Conservation (phyloP, 2,329 filamentous ascomycete genomes). For the Keithomyces neogunnii region DNA sequence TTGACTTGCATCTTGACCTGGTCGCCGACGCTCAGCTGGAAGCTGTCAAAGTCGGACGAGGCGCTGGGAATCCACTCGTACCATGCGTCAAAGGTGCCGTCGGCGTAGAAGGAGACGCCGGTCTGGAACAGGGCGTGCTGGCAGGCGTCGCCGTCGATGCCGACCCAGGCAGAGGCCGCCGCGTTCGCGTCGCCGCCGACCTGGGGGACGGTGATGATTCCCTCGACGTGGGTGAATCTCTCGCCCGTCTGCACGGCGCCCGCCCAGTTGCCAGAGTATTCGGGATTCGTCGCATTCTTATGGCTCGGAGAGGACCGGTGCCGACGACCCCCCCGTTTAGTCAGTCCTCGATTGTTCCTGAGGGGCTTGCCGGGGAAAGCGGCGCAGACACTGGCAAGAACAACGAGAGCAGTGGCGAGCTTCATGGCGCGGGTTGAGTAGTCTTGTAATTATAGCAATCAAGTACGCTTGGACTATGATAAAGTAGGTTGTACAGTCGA, state of each 20-base stretch:
- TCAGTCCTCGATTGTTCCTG: not conserved
- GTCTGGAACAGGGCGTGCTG: slow-evolving; percentile 31
- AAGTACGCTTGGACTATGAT: no score
- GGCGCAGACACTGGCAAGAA: slow-evolving; percentile 10
- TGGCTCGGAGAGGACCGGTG: slow-evolving; percentile 11
- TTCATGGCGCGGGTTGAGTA: slow-evolving; percentile 7
- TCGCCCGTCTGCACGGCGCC: slow-evolving; percentile 19
- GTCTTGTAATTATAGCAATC: no score
- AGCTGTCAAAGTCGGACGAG: slow-evolving; percentile 28
- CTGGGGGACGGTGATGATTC: slow-evolving; percentile 20
- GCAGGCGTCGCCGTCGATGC: slow-evolving; percentile 38
- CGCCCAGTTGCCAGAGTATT: slow-evolving; percentile 11
- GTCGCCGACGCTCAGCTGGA: slow-evolving; percentile 21
- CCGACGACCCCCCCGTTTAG: slow-evolving; percentile 1
- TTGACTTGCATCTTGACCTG: slow-evolving; percentile 21
- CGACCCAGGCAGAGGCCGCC: slow-evolving; percentile 32
- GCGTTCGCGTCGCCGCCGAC: slow-evolving; percentile 10
- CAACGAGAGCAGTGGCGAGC: slow-evolving; percentile 9
- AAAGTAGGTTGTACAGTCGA: no score
- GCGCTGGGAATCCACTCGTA: slow-evolving; percentile 38
- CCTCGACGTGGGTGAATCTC: slow-evolving; percentile 18
- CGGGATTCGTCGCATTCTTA: slow-evolving; percentile 9
- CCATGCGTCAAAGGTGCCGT: slow-evolving; percentile 33
- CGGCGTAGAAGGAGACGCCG: slow-evolving; percentile 29
- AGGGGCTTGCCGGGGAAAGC: slow-evolving; percentile 4